Conservation (phyloP, 2,329 filamentous ascomycete genomes). For the Aspergillus piperis region DNA sequence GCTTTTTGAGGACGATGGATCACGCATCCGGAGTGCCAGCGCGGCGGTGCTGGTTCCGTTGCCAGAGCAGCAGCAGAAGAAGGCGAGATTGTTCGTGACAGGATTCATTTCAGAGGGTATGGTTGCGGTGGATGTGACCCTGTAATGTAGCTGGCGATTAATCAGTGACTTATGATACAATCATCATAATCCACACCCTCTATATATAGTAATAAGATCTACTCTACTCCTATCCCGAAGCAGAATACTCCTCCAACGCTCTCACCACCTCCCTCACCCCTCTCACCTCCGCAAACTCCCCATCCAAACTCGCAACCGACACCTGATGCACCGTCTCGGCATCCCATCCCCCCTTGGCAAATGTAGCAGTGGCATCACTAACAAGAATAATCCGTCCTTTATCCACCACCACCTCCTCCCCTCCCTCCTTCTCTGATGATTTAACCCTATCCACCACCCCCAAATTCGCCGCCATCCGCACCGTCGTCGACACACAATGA, state of each 20-base stretch:
- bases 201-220: too few species aligned
- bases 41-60: constrained; percentile 57
- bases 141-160: too few species aligned
- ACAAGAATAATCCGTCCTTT: constrained; percentile 44
- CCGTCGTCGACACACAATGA: constrained; percentile 53
- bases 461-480: constrained; percentile 52
- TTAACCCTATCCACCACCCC: constrained; percentile 41
- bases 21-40: constrained; percentile 52
- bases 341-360: constrained; percentile 45
- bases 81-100: constrained; percentile 61
- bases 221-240: too few species aligned
- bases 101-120: constrained; percentile 55
- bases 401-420: neutral
- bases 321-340: constrained; percentile 51
- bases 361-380: constrained; percentile 51
- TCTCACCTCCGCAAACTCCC: constrained; percentile 49
- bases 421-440: constrained; percentile 8
- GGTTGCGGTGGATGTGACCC: constrained; percentile 53
- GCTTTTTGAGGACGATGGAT: constrained; percentile 61
- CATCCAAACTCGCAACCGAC: constrained; percentile 47
- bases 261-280: constrained; percentile 41
- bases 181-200: too few species aligned
- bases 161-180: too few species aligned
- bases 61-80: constrained; percentile 38
- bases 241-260: constrained; percentile 19